Conservation (phyloP, 2,329 filamentous ascomycete species). For the Exophiala phaeomuriformis region DNA sequence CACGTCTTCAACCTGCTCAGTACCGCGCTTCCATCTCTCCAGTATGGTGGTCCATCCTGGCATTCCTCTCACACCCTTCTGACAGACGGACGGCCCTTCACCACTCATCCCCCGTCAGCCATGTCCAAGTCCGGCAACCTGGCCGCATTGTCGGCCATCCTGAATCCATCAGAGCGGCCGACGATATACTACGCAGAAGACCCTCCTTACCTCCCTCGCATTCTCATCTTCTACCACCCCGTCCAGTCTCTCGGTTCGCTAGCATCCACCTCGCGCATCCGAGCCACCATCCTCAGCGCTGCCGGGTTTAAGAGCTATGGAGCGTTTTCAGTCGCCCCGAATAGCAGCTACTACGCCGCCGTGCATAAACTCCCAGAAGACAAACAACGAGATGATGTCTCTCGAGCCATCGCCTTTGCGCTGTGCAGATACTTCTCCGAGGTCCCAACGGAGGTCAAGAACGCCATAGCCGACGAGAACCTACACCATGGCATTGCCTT, state of each 20-base stretch:
- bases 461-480: slow-evolving; percentile 50
- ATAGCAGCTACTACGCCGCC: slow-evolving; percentile 81
- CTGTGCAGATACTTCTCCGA: slow-evolving; percentile 92
- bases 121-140: slow-evolving; percentile 28
- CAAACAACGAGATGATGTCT: slow-evolving; percentile 91
- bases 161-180: slow-evolving; percentile 24
- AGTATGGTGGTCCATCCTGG: slow-evolving; percentile 1
- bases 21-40: neutral
- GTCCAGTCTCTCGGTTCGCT: slow-evolving; percentile 83
- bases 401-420: slow-evolving; percentile 82
- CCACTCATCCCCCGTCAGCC: neutral
- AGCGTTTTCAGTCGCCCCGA: slow-evolving; percentile 86
- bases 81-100: neutral
- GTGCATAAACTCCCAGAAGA: slow-evolving; percentile 86
- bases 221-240: slow-evolving; percentile 86
- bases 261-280: slow-evolving; percentile 84
- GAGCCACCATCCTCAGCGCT: slow-evolving; percentile 83
- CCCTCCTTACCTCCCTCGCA: slow-evolving; percentile 65
- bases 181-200: slow-evolving; percentile 86
- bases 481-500: slow-evolving; percentile 21
- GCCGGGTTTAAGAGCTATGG: slow-evolving; percentile 85
- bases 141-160: slow-evolving; percentile 24
- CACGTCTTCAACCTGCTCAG: neutral
- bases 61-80: neutral
- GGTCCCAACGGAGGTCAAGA: slow-evolving; percentile 68